Base-by-base conservation (phyloP, 495 filamentous ascomycete genomes). In the Talaromyces liani region DNA sequence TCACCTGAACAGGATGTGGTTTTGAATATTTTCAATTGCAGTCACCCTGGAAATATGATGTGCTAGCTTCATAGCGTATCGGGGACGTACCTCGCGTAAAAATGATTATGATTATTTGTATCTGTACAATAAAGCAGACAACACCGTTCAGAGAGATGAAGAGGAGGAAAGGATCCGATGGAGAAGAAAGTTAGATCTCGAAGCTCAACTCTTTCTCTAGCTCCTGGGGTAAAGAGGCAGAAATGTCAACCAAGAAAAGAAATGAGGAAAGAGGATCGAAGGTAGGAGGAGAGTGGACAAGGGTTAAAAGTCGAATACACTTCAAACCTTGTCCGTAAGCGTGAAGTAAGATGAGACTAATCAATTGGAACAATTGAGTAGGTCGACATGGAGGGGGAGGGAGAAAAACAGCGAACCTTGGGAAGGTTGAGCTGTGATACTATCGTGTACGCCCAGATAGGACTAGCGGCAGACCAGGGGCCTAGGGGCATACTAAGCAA, bases 31-130 rank as follows among this genome's bases (percentile, higher is more conserved):
- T n/a, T 49, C 45, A 49, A 20, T 18, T 18, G 18, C 5, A 49
- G 18, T 20, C n/a, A 20, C 22, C 7, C 14, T 14, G 14, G 6
- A 20, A 20, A 22, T 49, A 49, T 49, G 45, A 49, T 49, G n/a
- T 25, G 51, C 24, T 29, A 54, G 39, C 39, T 54, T 22, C 49
- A 54, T 54, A 54, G 56, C 56, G 2, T 58, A 58, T 58, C 18
- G 31, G 57, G 20, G 8, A 59, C 57, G 31, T 39, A 59, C 57
- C 57, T 59, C 31, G 6, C 33, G 57, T 27, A 22, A 31, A 31
- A 34, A 59, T 24, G 54, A 57, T 59, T 59, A 59, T 34, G 31
- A 59, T 33, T 33, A 59, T n/a, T 16, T 36, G n/a, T 31, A 59
- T 22, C 57, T 59, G 57, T 59, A 59, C 57, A 59, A 22, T 12